phyloP scores from a whole-genome alignment of 768 basidiomycete genomes.

The Lactarius psammicola region DNA sequence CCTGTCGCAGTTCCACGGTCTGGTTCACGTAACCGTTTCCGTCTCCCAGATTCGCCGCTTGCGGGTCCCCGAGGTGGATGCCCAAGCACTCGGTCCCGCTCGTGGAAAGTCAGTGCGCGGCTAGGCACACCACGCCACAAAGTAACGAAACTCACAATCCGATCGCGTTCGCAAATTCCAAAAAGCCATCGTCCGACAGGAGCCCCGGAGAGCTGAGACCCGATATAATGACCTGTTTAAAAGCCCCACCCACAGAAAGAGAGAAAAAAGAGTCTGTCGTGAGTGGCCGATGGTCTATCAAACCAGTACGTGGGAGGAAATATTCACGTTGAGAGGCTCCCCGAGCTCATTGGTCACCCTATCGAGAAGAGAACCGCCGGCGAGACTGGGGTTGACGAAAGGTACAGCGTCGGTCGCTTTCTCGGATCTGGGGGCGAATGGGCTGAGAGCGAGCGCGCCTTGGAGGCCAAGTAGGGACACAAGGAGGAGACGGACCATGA shows the following conservation, averaged over 20 bases:
- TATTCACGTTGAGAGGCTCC: slow-evolving; percentile 28
- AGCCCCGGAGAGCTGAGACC: slow-evolving; percentile 22
- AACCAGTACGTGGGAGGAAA: not conserved
- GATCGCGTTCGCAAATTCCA: slow-evolving; percentile 23
- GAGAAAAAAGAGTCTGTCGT: not conserved
- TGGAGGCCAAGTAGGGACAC: slow-evolving; percentile 10
- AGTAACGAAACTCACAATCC: slow-evolving; percentile 24
- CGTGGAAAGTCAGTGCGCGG: not conserved
- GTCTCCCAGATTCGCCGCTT: slow-evolving; percentile 48
- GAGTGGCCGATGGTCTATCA: not conserved
- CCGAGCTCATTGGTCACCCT: slow-evolving; percentile 3
- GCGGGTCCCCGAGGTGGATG: slow-evolving; percentile 39
- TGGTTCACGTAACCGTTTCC: slow-evolving; percentile 47
- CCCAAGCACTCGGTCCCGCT: slow-evolving; percentile 34
- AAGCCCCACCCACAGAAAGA: not conserved
- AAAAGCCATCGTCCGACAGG: slow-evolving; percentile 23
- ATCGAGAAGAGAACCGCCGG: slow-evolving; percentile 13
- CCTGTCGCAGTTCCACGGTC: slow-evolving; percentile 45
- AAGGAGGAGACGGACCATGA: slow-evolving; percentile 13
- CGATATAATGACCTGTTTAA: slow-evolving; percentile 25
- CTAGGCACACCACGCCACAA: not conserved
- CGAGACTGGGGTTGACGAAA: not conserved
- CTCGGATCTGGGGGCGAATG: not conserved
- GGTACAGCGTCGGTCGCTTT: not conserved
- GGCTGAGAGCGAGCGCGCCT: slow-evolving; percentile 1